Evolutionary conservation across 305 asterid species (phyloP).

Genomic region (Plantago coronopus): DNA sequence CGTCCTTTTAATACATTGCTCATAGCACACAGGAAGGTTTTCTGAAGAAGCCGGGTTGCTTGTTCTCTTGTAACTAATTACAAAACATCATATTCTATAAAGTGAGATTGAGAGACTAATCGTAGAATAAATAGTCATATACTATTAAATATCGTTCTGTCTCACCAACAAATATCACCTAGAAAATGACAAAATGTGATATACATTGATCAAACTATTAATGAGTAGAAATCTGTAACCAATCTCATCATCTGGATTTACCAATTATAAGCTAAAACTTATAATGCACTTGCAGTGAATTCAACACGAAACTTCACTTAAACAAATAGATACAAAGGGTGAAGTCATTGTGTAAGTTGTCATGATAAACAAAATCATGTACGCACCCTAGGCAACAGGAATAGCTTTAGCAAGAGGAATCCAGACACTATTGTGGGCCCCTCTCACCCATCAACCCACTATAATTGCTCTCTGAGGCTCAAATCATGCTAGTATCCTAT

Average conservation of each 20-base stretch:
- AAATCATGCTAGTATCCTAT: constrained; percentile 1
- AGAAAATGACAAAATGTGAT: background rate
- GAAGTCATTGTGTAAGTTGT: background rate
- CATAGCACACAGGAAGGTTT: too few species aligned
- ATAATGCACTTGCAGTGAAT: background rate
- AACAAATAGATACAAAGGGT: background rate
- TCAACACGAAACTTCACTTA: background rate
- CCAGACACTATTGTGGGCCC: background rate
- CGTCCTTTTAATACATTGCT: too few species aligned
- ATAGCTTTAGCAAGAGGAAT: constrained; percentile 9
- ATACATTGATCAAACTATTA: background rate
- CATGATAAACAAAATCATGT: constrained; percentile 6
- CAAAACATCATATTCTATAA: background rate
- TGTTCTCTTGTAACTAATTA: background rate
- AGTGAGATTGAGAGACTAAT: constrained; percentile 3
- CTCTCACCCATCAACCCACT: constrained; percentile 12
- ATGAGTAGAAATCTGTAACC: constrained; percentile 5
- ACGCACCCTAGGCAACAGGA: background rate
- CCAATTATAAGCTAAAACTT: background rate
- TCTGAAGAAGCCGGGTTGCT: background rate
- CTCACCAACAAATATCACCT: background rate
- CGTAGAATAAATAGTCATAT: background rate
- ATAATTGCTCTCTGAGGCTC: constrained; percentile 2
- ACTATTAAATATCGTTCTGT: too few species aligned
- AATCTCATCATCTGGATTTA: background rate